Evolutionary conservation across 176 grass and related monocot species (phyloP), one percentile per base, ranked within the genome.

Genomic region (Tuctoria greenei): DNA sequence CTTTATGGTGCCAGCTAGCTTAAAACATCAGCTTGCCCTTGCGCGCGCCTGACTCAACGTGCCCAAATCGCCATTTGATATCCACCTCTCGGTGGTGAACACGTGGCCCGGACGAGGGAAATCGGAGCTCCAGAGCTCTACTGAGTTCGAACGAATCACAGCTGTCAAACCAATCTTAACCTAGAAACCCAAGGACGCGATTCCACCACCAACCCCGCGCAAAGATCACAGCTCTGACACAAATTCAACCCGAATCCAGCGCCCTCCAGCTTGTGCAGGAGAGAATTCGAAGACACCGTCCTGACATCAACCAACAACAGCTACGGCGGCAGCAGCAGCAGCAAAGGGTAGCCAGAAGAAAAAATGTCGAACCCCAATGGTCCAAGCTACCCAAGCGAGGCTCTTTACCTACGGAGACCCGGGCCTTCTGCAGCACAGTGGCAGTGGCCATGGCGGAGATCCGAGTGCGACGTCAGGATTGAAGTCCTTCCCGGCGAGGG

Each of bases 371-470:
- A 2, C n/a, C 77, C 50, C 25, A 63, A 36, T 31, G n/a, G 50
- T 21, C 59, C 10, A 16, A 24, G 59, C 42, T 23, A 64, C 56
- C 54, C 24, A 34, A 13, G 20, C 1, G 28, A 7, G 6, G 7
- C 4, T 13, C 28, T n/a, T 9, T 66, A 86, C 83, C 83, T 26
- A 59, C 73, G n/a, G n/a, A 44, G 79, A 31, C 64, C 52, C 66
- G 77, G 62, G 62, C 71, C 62, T 81, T 62, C 39, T 86, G 63
- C 49, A 55, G 74, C 74, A 61, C 79, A n/a, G n/a, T n/a, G 69
- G 77, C 64, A 23, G n/a, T n/a, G n/a, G 51, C 71, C 84, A 79
- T 79, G 60, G 44, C 84, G 52, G 59, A 81, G 84, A 86, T 86
- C 84, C 66, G 77, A 47, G 13, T 12, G 6, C 54, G 54, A 43